These are phyloP conservation scores for Phaeotremella fagi DNA, from an alignment of 768 basidiomycete genomes.

Conservation along the genomic window DNA sequence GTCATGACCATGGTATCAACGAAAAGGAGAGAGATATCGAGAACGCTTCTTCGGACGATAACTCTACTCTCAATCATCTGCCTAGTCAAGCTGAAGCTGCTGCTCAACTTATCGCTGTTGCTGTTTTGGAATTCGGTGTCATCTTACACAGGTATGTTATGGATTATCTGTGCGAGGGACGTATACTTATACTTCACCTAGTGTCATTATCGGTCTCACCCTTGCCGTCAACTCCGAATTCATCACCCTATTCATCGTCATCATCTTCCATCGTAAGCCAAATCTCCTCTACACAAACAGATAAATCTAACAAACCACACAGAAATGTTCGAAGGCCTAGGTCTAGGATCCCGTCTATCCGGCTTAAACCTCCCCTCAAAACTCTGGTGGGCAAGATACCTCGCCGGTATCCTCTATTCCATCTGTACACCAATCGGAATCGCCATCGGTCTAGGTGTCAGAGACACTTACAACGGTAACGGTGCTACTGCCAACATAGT, in stretches of 20 bases:
- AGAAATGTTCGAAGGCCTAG: slow-evolving; percentile 94
- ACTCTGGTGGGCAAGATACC: slow-evolving; percentile 35
- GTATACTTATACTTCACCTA: too few species aligned
- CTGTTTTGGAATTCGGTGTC: slow-evolving; percentile 91
- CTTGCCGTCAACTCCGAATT: slow-evolving; percentile 82
- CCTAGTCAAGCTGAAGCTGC: slow-evolving; percentile 34
- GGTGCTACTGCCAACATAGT: slow-evolving; percentile 72
- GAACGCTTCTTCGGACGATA: slow-evolving; percentile 3
- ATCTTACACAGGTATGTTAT: slow-evolving; percentile 65
- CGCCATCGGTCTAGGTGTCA: slow-evolving; percentile 63
- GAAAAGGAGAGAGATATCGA: slow-evolving; percentile 13
- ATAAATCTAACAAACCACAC: neutral
- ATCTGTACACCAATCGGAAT: slow-evolving; percentile 67
- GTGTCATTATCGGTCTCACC: slow-evolving; percentile 80
- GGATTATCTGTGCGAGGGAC: too few species aligned
- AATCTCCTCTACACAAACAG: neutral
- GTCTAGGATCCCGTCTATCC: slow-evolving; percentile 83
- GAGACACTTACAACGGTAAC: slow-evolving; percentile 70
- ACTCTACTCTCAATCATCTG: slow-evolving; percentile 15
- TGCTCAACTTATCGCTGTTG: slow-evolving; percentile 79
- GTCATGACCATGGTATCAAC: slow-evolving; percentile 1
- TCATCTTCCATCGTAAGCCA: slow-evolving; percentile 82
- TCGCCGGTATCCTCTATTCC: slow-evolving; percentile 37
- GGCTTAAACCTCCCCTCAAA: slow-evolving; percentile 54
- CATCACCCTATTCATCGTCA: slow-evolving; percentile 78